Evolutionary conservation across 2,329 filamentous ascomycete genomes (phyloP).

Genomic region (Biscogniauxia mediterranea): DNA sequence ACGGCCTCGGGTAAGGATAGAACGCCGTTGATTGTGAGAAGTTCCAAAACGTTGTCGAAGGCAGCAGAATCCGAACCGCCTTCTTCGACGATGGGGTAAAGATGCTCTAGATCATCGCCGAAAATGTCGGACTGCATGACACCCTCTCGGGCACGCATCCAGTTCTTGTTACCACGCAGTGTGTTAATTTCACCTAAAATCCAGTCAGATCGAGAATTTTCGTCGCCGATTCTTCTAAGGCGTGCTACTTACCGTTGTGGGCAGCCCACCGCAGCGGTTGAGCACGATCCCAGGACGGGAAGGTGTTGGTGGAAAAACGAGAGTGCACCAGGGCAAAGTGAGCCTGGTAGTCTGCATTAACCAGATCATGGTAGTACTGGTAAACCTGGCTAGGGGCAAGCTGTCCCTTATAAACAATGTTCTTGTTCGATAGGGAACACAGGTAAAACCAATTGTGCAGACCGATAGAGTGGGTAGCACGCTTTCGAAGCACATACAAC

Average conservation of each 20-base stretch:
- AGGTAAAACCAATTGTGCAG: slow-evolving; percentile 99
- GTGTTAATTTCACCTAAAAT: slow-evolving; percentile 83
- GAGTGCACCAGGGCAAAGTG: slow-evolving; percentile 97
- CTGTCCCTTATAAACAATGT: slow-evolving; percentile 99
- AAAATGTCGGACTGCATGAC: slow-evolving; percentile 92
- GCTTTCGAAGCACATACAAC: slow-evolving; percentile 91
- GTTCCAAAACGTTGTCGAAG: slow-evolving; percentile 93
- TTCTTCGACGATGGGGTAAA: slow-evolving; percentile 95
- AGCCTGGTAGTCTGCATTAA: slow-evolving; percentile 95
- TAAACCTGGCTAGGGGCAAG: slow-evolving; percentile 93
- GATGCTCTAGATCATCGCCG: slow-evolving; percentile 82
- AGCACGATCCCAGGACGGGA: slow-evolving; percentile 96
- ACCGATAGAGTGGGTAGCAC: slow-evolving; percentile 89
- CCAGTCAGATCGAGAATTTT: slow-evolving; percentile 15
- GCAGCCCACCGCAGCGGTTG: slow-evolving; percentile 95
- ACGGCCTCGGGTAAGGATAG: slow-evolving; percentile 92
- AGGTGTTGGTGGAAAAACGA: slow-evolving; percentile 97
- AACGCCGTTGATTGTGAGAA: slow-evolving; percentile 93
- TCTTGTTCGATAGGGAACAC: slow-evolving; percentile 94
- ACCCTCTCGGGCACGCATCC: slow-evolving; percentile 97
- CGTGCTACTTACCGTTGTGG: slow-evolving; percentile 70
- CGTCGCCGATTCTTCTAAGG: slow-evolving; percentile 3
- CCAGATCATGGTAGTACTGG: slow-evolving; percentile 95
- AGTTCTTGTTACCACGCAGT: slow-evolving; percentile 96
- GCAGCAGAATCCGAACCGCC: slow-evolving; percentile 95